Evolutionary conservation across 768 basidiomycete species (phyloP).

Genomic region (Termitomyces sp.): DNA sequence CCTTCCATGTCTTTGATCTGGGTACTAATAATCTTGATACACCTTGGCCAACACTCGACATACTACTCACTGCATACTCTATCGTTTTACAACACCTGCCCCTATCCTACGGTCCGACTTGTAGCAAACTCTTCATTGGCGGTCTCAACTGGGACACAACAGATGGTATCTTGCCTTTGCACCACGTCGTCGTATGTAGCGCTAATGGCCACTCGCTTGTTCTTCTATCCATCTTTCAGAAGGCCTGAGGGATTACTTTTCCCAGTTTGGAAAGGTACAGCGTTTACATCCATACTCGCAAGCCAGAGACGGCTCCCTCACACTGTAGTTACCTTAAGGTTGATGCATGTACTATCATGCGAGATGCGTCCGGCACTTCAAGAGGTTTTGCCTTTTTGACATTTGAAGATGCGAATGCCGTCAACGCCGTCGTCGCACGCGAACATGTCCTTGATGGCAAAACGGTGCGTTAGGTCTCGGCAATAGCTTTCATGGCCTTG

Average conservation of each 20-base stretch:
- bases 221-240: constrained; percentile 32
- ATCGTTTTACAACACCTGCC: constrained; percentile 19
- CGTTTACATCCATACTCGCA: constrained; percentile 3
- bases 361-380: constrained; percentile 69
- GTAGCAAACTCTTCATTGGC: constrained; percentile 89
- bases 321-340: constrained; percentile 36
- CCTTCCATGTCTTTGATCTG: constrained; percentile 16
- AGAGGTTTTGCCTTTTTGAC: constrained; percentile 85
- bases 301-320: constrained; percentile 9
- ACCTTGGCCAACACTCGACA: constrained; percentile 20
- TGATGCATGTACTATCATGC: constrained; percentile 83
- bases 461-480: constrained; percentile 38
- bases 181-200: constrained; percentile 24
- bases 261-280: constrained; percentile 69
- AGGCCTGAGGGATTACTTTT: constrained; percentile 66
- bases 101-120: constrained; percentile 19
- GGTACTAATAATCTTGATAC: constrained; percentile 20
- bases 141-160: constrained; percentile 90
- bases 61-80: constrained; percentile 22
- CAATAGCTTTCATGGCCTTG: neutral
- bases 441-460: constrained; percentile 78
- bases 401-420: constrained; percentile 62
- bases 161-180: constrained; percentile 59
- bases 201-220: constrained; percentile 30
- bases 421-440: constrained; percentile 58